Percentiles rank a stretch among this genome's conserved stretches.
phyloP scores from a whole-genome alignment of 1,284 basidiomycete genomes.

The Ceratobasidium sp. region DNA sequence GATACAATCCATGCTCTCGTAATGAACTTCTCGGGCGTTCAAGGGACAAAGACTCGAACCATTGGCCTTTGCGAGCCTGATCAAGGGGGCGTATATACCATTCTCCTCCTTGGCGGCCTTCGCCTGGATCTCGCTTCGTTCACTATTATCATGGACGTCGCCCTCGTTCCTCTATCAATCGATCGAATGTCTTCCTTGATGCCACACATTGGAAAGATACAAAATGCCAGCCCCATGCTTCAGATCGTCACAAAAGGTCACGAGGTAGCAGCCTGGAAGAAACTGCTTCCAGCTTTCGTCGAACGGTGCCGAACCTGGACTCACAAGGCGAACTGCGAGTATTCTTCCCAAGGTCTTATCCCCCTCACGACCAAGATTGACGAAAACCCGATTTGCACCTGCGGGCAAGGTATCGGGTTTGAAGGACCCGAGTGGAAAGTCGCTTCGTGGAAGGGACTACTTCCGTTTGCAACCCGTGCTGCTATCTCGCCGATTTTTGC shows the following conservation, averaged over 20 bases:
- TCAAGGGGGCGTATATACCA: constrained; percentile 53
- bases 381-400: background rate
- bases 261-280: background rate
- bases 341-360: background rate
- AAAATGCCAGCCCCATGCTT: background rate
- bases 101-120: constrained; percentile 62
- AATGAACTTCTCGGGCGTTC: constrained; percentile 50
- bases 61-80: constrained; percentile 55
- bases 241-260: background rate
- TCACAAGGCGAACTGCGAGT: constrained; percentile 19
- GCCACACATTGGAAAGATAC: background rate
- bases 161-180: constrained; percentile 58
- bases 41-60: constrained; percentile 42
- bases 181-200: constrained; percentile 31
- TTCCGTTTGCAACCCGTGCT: constrained; percentile 14
- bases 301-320: constrained; percentile 1
- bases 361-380: background rate
- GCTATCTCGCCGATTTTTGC: constrained; percentile 21
- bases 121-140: constrained; percentile 63
- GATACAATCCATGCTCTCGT: constrained; percentile 55
- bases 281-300: constrained; percentile 3
- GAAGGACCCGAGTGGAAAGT: constrained; percentile 12
- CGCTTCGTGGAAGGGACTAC: background rate
- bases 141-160: constrained; percentile 63
- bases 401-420: constrained; percentile 13